Evolutionary conservation across 2,329 filamentous ascomycete genomes (phyloP), one percentile per base, ranked within the genome.

Genomic region (Gaeumannomyces tritici): DNA sequence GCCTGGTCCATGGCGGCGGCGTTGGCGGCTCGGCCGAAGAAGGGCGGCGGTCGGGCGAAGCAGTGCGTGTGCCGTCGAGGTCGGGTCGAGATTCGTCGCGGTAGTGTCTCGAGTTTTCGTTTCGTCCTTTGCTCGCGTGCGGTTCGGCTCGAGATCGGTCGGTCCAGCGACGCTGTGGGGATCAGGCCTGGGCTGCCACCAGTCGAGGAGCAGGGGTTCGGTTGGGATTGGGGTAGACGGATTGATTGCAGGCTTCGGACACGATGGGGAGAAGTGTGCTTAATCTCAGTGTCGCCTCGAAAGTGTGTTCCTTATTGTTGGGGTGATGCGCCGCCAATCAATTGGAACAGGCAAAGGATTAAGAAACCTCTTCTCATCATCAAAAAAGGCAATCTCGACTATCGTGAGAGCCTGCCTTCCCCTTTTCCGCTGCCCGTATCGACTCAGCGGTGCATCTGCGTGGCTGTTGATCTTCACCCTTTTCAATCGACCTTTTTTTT

Each of bases 1-100:
- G 83, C 83, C 76, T 87, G 85, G 70, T 88, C 85, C 85, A 88
- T 85, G 65, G 66, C 70, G 64, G 26, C 58, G 58, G 31, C 42
- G 42, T n/a, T 51, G 42, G 42, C 42, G 42, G n/a, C 35, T 51
- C 21, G 42, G 42, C 42, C 21, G 42, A 13, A 9, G 18, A 51
- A 51, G 42, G 42, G 42, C 42, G 21, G 42, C 42, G 42, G 18
- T 51, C 21, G 42, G 42, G 42, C 42, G 18, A 8, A n/a, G 42
- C 42, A 51, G 42, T 21, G 18, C 42, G 18, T n/a, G 21, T 3
- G 42, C 42, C n/a, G 21, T 51, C 42, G 42, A 51, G 42, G 18
- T 51, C 42, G 42, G 42, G 42, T n/a, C 42, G 42, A 51, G 42
- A n/a, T n/a, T 51, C 42, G 42, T 21, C 42, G 42, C 42, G 42